Evolutionary conservation across 1,139 yeast species (phyloP).

Genomic region (Blastobotrys illinoisensis): DNA sequence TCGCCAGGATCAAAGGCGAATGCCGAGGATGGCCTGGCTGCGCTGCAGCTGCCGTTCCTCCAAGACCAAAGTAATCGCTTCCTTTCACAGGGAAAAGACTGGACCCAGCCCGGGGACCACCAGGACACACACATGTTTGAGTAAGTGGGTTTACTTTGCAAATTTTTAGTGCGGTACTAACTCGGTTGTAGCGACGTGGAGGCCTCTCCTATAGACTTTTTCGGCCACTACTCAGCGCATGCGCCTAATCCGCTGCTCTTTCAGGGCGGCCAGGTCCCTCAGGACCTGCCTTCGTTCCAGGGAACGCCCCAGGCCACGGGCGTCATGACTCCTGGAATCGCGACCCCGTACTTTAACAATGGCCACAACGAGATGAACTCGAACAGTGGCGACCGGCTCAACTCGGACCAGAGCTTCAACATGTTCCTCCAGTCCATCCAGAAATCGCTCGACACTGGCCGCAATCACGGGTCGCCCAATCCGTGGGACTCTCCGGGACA

Average conservation of each 20-base stretch:
- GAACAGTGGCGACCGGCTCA: background rate
- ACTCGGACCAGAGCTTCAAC: background rate
- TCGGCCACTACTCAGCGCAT: constrained; percentile 20
- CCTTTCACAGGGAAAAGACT: constrained; percentile 12
- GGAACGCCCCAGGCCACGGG: background rate
- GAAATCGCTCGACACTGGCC: background rate
- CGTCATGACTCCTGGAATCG: background rate
- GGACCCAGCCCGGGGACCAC: constrained; percentile 2
- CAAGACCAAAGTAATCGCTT: constrained; percentile 17
- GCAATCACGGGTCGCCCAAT: background rate
- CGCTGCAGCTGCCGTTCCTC: constrained; percentile 25
- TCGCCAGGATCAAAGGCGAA: constrained; percentile 4
- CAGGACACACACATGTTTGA: constrained; percentile 10
- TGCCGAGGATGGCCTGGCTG: constrained; percentile 13
- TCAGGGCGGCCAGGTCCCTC: background rate
- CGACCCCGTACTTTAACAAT: background rate
- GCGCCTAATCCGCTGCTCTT: constrained; percentile 2
- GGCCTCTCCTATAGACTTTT: constrained; percentile 23
- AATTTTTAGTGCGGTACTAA: too few species aligned
- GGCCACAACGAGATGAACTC: background rate
- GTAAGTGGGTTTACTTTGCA: too few species aligned
- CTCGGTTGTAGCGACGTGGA: too few species aligned
- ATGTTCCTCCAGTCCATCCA: background rate
- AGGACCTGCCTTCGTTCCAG: background rate
- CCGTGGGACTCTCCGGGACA: background rate